phyloP scores from a whole-genome alignment of 2,329 filamentous ascomycete species.

The Macrophomina pseudophaseolina region DNA sequence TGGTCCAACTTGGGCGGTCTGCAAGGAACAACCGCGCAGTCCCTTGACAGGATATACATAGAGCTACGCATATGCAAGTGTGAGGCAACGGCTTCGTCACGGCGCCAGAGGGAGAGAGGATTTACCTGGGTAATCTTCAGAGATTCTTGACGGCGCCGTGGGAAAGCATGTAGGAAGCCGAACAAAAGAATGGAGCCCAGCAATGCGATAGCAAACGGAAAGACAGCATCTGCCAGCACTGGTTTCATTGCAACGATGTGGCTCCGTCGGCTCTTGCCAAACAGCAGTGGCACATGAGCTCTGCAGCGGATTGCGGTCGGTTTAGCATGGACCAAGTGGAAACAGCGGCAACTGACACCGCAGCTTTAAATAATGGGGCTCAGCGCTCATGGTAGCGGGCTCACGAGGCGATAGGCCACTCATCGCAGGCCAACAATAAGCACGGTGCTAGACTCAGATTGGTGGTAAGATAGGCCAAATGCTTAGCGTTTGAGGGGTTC shows the following conservation, averaged over 20 bases:
- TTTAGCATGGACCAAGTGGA: too few species aligned
- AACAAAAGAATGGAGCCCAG: too few species aligned
- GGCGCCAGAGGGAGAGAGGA: background rate
- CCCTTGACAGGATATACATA: conserved; percentile 30
- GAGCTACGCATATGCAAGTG: conserved; percentile 19
- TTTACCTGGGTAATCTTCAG: background rate
- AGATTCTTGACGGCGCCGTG: background rate
- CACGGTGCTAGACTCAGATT: background rate
- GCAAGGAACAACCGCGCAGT: conserved; percentile 26
- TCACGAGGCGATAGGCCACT: background rate
- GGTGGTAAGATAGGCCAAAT: background rate
- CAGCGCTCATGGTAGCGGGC: background rate
- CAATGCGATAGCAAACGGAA: too few species aligned
- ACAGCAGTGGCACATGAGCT: too few species aligned
- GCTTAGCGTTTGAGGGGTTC: background rate
- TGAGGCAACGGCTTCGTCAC: background rate
- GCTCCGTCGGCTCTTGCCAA: too few species aligned
- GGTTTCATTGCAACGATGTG: too few species aligned
- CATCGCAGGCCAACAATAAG: background rate
- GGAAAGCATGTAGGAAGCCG: too few species aligned
- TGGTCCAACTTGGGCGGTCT: conserved; percentile 24
- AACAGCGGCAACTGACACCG: too few species aligned
- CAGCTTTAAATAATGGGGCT: background rate
- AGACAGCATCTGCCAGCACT: too few species aligned
- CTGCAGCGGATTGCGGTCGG: too few species aligned